Evolutionary conservation across 2,329 filamentous ascomycete species (phyloP), one percentile per base, ranked within the genome.

Genomic region (Ophiosphaerella herpotricha): DNA sequence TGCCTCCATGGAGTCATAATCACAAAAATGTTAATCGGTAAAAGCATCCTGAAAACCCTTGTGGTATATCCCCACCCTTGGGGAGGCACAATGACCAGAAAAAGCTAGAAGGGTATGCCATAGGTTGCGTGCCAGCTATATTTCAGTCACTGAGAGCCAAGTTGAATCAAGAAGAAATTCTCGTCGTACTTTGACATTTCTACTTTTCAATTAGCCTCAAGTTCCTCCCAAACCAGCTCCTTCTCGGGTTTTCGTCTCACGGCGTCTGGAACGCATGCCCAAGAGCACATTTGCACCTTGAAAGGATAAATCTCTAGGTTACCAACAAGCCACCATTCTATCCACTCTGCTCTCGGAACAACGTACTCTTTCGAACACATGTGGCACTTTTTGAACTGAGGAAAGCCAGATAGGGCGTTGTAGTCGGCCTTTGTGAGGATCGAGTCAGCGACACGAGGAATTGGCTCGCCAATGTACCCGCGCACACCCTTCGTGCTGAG

Each of bases 271-370:
- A 69, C 66, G 40, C 69, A 72, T 1, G 58, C 58, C 67, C 67
- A 71, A 13, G 66, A 68, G 49, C 69, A 72, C 0, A 70, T 67
- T 37, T 55, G 53, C 16, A 67, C 52, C 39, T 57, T 61, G 29
- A 68, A 52, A 0, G 67, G 66, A 11, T 61, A 39, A 1, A 55
- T 42, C 5, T 31, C 50, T 6, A 31, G 8, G 12, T 26, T 33
- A 3, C 35, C 31, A 2, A 32, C 38, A 29, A 38, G 48, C 66
- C 67, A 71, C 32, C 66, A 68, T 40, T 72, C 68, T 5, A 71
- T 45, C 70, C 68, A 71, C 43, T 66, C 63, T 2, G 67, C 67
- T 26, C 61, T 48, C 1, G 66, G 47, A 3, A 69, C 52, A n/a
- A 68, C 45, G 42, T 66, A 72, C 7, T 60, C 43, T 16, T 59